phyloP scores from a whole-genome alignment of 2,329 filamentous ascomycete species.

The Aspergillus ibericus region DNA sequence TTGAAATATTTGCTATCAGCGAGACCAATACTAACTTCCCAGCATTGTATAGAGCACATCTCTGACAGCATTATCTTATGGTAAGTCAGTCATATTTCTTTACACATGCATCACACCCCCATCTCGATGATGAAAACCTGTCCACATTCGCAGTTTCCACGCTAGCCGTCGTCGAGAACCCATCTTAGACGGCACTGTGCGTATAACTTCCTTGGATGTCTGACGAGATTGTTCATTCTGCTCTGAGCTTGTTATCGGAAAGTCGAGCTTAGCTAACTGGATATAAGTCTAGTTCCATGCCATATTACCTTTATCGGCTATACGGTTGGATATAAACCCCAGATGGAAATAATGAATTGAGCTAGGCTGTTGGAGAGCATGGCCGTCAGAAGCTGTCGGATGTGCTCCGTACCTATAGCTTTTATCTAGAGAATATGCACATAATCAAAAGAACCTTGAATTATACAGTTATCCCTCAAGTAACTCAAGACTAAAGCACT shows the following conservation, averaged over 20 bases:
- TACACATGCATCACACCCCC: not conserved
- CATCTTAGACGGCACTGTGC: conserved; percentile 35
- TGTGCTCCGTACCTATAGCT: not conserved
- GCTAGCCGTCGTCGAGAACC: conserved; percentile 40
- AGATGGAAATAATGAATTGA: not conserved
- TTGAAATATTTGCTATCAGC: not conserved
- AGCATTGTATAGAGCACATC: too few species aligned
- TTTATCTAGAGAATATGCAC: not conserved
- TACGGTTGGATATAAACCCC: not conserved
- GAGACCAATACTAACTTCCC: not conserved
- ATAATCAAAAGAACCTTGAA: not conserved
- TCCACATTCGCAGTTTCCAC: conserved; percentile 47
- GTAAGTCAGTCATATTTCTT: not conserved
- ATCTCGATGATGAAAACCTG: conserved; percentile 41
- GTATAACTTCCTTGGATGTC: conserved; percentile 43
- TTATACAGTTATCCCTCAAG: not conserved
- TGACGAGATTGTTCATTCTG: conserved; percentile 20
- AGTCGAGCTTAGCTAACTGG: not conserved
- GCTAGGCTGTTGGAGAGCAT: too few species aligned
- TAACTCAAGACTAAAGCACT: not conserved
- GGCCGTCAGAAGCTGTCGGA: too few species aligned
- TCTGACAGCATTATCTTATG: not conserved
- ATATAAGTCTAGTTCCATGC: not conserved
- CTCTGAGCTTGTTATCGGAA: not conserved
- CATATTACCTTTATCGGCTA: not conserved